Base-by-base conservation (phyloP, 768 basidiomycete species). In the Coprinopsis marcescibilis region DNA sequence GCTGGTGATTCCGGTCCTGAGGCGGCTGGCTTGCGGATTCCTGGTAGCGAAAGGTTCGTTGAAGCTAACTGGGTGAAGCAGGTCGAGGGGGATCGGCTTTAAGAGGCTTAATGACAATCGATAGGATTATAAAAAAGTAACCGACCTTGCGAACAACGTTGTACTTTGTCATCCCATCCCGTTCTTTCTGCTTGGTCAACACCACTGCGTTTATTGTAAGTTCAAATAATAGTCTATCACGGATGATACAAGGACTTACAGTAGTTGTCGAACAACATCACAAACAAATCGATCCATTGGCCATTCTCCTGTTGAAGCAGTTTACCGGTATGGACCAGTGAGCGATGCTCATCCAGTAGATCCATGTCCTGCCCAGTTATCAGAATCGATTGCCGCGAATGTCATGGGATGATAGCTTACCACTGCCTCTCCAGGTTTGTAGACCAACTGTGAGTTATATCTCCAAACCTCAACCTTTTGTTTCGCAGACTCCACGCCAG, bases 231-330 rank as follows among this genome's bases (percentile, higher is more conserved):
- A 5, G 5, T 10, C 39, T 11, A n/a, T 11, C 15, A 1, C n/a
- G 5, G 3, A 24, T 4, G 23, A 17, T 6, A 21, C 33, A 19
- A 17, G 14, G 21, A 25, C 85, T 61, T 55, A 92, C 92, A 62
- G 56, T 96, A 99, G 59, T 98, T 92, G 60, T 99, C 96, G 60
- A 99, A 96, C 3, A 99, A 69, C 46, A 97, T 70, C 2, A 94
- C 84, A 53, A 85, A 88, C 1, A 94, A 69, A 55, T 97, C 92
- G 15, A 78, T 80, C 85, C 89, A 93, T 32, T 80, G 85, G 50
- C 70, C 83, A 76, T 78, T 78, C 59, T 85, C 83, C 50, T 86
- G 76, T 15, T 82, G 83, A 15, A 86, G 69, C 17, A 97, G 65
- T 54, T 83, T 88, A 6, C 92, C 84, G 1, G 85, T 80, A 55